Evolutionary conservation across 805 yeast species (phyloP).

Genomic region (Saccharomycopsis synnaedendra): DNA sequence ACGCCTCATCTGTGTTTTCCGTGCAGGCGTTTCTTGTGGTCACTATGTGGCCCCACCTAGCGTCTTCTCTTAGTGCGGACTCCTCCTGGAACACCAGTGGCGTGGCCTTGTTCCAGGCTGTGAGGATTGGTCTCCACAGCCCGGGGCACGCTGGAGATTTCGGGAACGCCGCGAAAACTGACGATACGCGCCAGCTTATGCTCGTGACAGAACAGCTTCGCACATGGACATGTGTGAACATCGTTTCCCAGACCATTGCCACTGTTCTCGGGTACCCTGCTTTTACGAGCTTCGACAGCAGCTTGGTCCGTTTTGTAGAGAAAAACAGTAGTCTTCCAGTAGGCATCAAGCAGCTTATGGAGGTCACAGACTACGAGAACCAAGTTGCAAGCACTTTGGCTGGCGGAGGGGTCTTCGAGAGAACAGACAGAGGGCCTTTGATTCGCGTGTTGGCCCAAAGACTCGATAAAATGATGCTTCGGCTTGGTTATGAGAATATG

Average conservation of each 20-base stretch:
- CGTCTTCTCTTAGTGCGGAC: conserved; percentile 90
- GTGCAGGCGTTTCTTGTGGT: conserved; percentile 87
- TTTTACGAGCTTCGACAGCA: conserved; percentile 76
- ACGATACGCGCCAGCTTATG: conserved; percentile 25
- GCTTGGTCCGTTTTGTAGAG: conserved; percentile 30
- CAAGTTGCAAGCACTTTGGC: conserved; percentile 63
- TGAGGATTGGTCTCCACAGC: conserved; percentile 81
- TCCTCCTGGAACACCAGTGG: conserved; percentile 95
- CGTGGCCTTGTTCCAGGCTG: conserved; percentile 85
- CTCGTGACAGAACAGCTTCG: conserved; percentile 65
- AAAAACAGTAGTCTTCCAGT: conserved; percentile 38
- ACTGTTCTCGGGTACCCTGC: conserved; percentile 93
- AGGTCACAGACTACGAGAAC: conserved; percentile 76
- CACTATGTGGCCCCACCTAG: conserved; percentile 93
- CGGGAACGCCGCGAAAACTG: conserved; percentile 26
- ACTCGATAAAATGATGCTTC: conserved; percentile 64
- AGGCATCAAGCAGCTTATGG: conserved; percentile 65
- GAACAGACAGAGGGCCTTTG: conserved; percentile 61
- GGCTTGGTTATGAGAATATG: conserved; percentile 33
- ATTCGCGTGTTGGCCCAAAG: conserved; percentile 60
- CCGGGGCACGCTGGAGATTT: conserved; percentile 56
- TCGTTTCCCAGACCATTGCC: conserved; percentile 82
- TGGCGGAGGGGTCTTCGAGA: not conserved
- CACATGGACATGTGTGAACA: conserved; percentile 92
- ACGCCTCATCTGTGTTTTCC: conserved; percentile 84